Conservation (phyloP, 257 asterid species). For the Scutellaria barbata region DNA sequence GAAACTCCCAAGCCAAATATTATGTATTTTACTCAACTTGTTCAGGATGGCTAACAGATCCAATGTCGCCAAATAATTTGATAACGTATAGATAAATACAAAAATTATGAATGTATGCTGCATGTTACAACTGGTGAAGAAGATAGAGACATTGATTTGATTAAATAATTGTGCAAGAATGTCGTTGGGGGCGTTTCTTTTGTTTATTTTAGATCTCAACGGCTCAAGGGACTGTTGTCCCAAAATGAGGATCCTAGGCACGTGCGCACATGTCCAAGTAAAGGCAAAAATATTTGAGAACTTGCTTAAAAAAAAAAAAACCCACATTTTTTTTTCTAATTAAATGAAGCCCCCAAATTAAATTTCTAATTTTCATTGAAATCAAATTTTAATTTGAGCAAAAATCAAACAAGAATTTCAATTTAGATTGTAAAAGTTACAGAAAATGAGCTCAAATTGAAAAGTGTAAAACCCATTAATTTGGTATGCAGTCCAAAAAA, state of each 20-base stretch:
- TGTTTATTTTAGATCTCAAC: conserved; percentile 16
- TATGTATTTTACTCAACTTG: conserved; percentile 10
- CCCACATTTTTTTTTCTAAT: no score
- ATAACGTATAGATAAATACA: background rate
- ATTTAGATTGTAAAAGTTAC: no score
- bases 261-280: conserved; percentile 54
- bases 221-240: conserved; percentile 14
- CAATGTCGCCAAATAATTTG: conserved; percentile 30
- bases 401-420: no score
- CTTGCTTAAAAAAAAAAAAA: background rate
- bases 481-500: no score
- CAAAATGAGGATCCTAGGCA: conserved; percentile 45
- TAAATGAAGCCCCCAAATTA: no score
- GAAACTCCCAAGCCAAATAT: conserved; percentile 30
- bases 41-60: conserved; percentile 31
- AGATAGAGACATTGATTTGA: conserved; percentile 39
- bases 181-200: conserved; percentile 26
- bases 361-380: no score
- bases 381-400: no score
- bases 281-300: conserved; percentile 28
- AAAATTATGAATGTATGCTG: background rate
- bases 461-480: no score
- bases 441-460: no score
- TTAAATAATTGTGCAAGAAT: conserved; percentile 44
- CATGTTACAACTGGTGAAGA: conserved; percentile 24